Evolutionary conservation across 495 filamentous ascomycete species (phyloP).

Genomic region (Talaromyces nanjingensis): DNA sequence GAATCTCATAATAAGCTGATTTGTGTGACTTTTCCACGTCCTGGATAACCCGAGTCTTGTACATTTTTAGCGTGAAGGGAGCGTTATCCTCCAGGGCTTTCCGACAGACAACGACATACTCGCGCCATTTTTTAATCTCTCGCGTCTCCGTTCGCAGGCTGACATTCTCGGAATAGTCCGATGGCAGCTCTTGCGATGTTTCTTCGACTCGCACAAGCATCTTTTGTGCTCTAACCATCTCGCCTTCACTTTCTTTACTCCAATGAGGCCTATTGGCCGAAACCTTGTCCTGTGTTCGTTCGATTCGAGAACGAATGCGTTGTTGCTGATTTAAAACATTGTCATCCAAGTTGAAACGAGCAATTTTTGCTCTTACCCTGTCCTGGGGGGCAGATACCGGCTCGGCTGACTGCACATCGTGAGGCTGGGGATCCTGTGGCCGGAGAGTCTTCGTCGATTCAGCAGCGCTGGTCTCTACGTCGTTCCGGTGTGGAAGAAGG

Average conservation of each 20-base stretch:
- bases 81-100: constrained; percentile 45
- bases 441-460: constrained; percentile 20
- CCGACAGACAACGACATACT: constrained; percentile 65
- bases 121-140: constrained; percentile 61
- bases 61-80: constrained; percentile 57
- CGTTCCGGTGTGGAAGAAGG: constrained; percentile 20
- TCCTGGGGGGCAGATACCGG: neutral
- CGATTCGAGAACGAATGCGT: constrained; percentile 26
- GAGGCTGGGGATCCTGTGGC: constrained; percentile 29
- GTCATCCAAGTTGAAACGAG: constrained; percentile 41
- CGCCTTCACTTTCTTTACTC: constrained; percentile 46
- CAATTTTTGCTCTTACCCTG: constrained; percentile 18
- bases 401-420: constrained; percentile 14
- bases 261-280: constrained; percentile 32
- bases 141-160: constrained; percentile 55
- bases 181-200: constrained; percentile 46
- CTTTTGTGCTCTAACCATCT: constrained; percentile 66
- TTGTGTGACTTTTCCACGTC: constrained; percentile 50
- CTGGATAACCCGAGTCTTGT: constrained; percentile 63
- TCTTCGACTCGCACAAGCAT: constrained; percentile 66
- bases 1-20: constrained; percentile 49
- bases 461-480: constrained; percentile 19
- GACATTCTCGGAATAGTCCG: constrained; percentile 62
- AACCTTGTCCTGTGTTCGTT: constrained; percentile 31
- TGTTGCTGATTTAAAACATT: constrained; percentile 35